Evolutionary conservation across 2,329 filamentous ascomycete genomes (phyloP).

Genomic region (Amauroascus niger): DNA sequence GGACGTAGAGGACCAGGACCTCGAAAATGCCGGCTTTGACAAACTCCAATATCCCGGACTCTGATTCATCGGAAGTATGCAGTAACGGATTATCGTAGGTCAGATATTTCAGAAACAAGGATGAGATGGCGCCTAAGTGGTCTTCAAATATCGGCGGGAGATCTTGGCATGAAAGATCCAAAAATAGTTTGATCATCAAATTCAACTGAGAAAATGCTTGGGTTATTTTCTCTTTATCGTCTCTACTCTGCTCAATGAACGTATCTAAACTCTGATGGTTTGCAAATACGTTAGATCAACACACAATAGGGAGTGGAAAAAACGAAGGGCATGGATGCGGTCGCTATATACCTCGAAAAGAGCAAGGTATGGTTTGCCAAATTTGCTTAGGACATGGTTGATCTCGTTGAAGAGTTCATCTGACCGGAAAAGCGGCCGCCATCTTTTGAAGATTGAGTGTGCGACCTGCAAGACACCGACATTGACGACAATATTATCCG

Average conservation of each 20-base stretch:
- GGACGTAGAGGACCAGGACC: slow-evolving; percentile 75
- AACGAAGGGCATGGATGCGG: neutral
- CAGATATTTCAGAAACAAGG: slow-evolving; percentile 83
- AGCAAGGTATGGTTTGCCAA: slow-evolving; percentile 71
- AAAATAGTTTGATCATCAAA: slow-evolving; percentile 81
- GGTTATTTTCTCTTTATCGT: slow-evolving; percentile 64
- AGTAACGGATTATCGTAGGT: slow-evolving; percentile 77
- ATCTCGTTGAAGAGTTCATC: slow-evolving; percentile 91
- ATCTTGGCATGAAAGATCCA: slow-evolving; percentile 96
- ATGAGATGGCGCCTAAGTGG: slow-evolving; percentile 65
- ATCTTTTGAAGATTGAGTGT: slow-evolving; percentile 94
- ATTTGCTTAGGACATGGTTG: slow-evolving; percentile 83
- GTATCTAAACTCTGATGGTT: slow-evolving; percentile 38
- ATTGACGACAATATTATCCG: slow-evolving; percentile 73
- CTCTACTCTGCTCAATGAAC: slow-evolving; percentile 61
- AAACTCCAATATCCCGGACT: slow-evolving; percentile 72
- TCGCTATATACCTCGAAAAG: slow-evolving; percentile 56
- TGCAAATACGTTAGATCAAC: neutral
- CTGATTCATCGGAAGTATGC: slow-evolving; percentile 77
- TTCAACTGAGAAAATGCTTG: slow-evolving; percentile 78
- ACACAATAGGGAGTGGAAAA: neutral
- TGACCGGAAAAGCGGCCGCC: slow-evolving; percentile 87
- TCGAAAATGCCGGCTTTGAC: slow-evolving; percentile 93
- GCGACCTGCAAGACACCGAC: slow-evolving; percentile 93
- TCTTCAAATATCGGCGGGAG: slow-evolving; percentile 91